Evolutionary conservation across 768 basidiomycete genomes (phyloP), one percentile per base, ranked within the genome.

Genomic region (Cystofilobasidium bisporidii): DNA sequence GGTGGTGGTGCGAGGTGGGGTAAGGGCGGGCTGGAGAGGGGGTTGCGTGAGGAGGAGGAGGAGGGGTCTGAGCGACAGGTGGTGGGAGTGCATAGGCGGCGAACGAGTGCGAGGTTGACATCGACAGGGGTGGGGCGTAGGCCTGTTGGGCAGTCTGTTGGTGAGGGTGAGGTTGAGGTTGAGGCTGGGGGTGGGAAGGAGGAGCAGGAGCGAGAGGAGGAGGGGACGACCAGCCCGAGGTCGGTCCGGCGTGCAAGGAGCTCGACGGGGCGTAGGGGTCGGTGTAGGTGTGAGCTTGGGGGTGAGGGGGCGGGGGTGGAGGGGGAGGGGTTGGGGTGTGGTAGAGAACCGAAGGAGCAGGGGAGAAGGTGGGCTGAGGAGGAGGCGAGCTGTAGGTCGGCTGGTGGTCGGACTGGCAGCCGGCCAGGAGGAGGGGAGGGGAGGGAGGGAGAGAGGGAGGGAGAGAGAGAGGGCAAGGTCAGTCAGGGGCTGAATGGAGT

Each of bases 201-300:
- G n/a, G n/a, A 9, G 48, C 48, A 9, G 48, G n/a, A 9, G 48
- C 48, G 43, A n/a, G 57, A 33, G 64, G 64, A 12, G 64, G 57
- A 24, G 64, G 57, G 2, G 64, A 59, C 26, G 58, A 33, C 56
- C 26, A 59, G n/a, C 64, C 64, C 8, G n/a, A n/a, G n/a, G n/a
- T n/a, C n/a, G n/a, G n/a, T n/a, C n/a, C n/a, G n/a, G n/a, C n/a
- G n/a, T n/a, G n/a, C n/a, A n/a, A n/a, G n/a, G n/a, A n/a, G n/a
- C 57, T 58, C 28, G 45, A 30, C 28, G 56, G 33, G 18, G 43
- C 26, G 64, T 59, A 65, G 14, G 64, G 57, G 45, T 65, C 38
- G 30, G 22, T 50, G 48, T 50, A 50, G 14, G 48, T 3, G 11
- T 43, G 41, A 15, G 10, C 11, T n/a, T 17, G 18, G 40, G 56